Percentiles rank a stretch among this genome's conserved stretches.
phyloP scores from a whole-genome alignment of 1,284 basidiomycete genomes.

The Boletus mariae region DNA sequence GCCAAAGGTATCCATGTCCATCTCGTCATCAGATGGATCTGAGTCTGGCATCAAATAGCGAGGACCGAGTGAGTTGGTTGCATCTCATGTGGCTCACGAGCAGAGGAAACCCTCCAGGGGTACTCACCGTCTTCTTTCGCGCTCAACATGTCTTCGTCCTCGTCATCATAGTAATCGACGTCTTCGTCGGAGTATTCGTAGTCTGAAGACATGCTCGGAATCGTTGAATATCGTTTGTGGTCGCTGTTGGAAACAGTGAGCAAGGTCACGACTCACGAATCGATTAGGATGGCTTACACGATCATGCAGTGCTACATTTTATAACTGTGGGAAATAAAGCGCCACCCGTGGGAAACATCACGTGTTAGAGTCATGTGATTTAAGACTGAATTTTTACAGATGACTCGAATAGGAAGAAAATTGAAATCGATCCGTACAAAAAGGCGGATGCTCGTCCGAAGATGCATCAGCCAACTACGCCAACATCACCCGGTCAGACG shows the following conservation, averaged over 20 bases:
- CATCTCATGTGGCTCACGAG: conserved; percentile 20
- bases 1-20: conserved; percentile 59
- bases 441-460: conserved; percentile 26
- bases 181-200: conserved; percentile 73
- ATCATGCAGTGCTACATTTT: conserved; percentile 15
- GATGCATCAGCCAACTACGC: conserved; percentile 20
- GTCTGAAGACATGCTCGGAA: conserved; percentile 62
- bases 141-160: conserved; percentile 65
- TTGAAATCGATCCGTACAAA: conserved; percentile 25
- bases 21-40: conserved; percentile 55
- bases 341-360: not conserved
- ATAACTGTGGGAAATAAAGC: conserved; percentile 12
- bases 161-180: conserved; percentile 60
- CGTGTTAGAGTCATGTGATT: conserved; percentile 4
- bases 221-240: conserved; percentile 7
- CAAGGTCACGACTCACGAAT: conserved; percentile 16
- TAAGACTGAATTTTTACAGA: conserved; percentile 8
- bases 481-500: conserved; percentile 2
- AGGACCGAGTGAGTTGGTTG: conserved; percentile 11
- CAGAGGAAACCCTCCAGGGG: conserved; percentile 3
- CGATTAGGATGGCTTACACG: conserved; percentile 35
- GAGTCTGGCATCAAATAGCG: conserved; percentile 32
- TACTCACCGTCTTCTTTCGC: conserved; percentile 49
- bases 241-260: conserved; percentile 18
- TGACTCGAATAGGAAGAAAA: conserved; percentile 27